Base-by-base conservation (phyloP, 495 filamentous ascomycete genomes). In the Penicillium cosmopolitanum region DNA sequence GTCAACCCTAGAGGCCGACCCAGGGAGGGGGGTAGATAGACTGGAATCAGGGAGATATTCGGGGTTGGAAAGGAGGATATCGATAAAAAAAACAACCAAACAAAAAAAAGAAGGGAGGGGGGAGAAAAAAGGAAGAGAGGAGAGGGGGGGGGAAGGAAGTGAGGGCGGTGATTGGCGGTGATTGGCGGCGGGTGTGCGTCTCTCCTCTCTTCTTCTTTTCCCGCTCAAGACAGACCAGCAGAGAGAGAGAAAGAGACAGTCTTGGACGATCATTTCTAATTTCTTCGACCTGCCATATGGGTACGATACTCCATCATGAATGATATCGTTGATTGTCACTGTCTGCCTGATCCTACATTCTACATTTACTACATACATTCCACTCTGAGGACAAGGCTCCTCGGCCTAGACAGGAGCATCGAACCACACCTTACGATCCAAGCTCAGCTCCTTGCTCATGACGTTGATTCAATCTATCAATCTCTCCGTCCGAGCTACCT, bases 1-100 rank as follows among this genome's bases (percentile, higher is more conserved):
- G 63, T 66, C 67, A 67, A 72, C 64, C 68, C 64, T 70, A 38
- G 65, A 68, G 69, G 65, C 61, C 61, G 72, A 66, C 58, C 56
- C 38, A 55, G 47, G 57, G 40, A 44, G 36, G 36, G 28, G 38
- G 42, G 25, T 25, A 23, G 23, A 23, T 21, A 21, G 44, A 38
- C 0, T 25, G 46, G 38, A 48, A 42, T 42, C 50, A 56, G 25
- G 34, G 42, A 44, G 16, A 44, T 44, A 5, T 44, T 31, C 28
- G 28, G 28, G 16, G n/a, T 44, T 19, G 7, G 16, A 18, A 44
- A 44, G 8, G 5, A 44, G n/a, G 16, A 44, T 44, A 44, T 38
- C 15, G 36, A 38, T 38, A 44, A 44, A 18, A 18, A 18, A 19
- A 44, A 16, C 7, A 44, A 48, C 46, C 21, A 59, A 57, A 19